A percentile compares a stretch with the other conserved stretches of the same genome.
Evolutionary conservation across 2,329 filamentous ascomycete species (phyloP).

Genomic region (Grosmannia huntii): DNA sequence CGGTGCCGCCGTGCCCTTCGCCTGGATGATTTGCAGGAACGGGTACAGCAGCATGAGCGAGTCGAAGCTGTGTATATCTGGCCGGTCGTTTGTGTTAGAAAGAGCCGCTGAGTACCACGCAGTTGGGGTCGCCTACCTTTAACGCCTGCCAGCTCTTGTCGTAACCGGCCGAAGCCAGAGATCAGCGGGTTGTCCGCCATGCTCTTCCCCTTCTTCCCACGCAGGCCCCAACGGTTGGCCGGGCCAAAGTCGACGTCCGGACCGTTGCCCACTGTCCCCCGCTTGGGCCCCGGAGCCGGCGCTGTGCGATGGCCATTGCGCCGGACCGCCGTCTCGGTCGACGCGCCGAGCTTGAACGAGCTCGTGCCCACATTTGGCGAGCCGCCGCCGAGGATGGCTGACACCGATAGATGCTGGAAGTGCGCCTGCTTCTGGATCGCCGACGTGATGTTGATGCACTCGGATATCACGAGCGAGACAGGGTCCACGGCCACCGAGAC

Average conservation of each 20-base stretch:
- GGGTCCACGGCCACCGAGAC: conserved; percentile 79
- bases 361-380: conserved; percentile 36
- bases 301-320: conserved; percentile 1
- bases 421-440: conserved; percentile 96
- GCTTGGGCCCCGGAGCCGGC: not conserved
- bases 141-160: conserved; percentile 75
- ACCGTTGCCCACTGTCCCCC: not conserved
- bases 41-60: conserved; percentile 80
- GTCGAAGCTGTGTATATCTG: conserved; percentile 80
- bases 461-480: conserved; percentile 86
- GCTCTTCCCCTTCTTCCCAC: conserved; percentile 92
- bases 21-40: conserved; percentile 92
- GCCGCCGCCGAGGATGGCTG: conserved; percentile 74
- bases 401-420: conserved; percentile 91
- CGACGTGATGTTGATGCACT: conserved; percentile 97
- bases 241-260: conserved; percentile 37
- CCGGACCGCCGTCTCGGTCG: conserved; percentile 1
- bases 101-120: not conserved
- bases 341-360: conserved; percentile 15
- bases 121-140: conserved; percentile 42
- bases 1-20: conserved; percentile 87
- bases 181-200: conserved; percentile 97
- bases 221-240: conserved; percentile 79
- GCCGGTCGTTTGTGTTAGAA: conserved; percentile 8
- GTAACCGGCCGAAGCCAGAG: conserved; percentile 80